A percentile compares a stretch with the other conserved stretches of the same genome.
phyloP scores from a whole-genome alignment of 108 stramenopile genomes.

The Cyclostephanos tholiformis region DNA sequence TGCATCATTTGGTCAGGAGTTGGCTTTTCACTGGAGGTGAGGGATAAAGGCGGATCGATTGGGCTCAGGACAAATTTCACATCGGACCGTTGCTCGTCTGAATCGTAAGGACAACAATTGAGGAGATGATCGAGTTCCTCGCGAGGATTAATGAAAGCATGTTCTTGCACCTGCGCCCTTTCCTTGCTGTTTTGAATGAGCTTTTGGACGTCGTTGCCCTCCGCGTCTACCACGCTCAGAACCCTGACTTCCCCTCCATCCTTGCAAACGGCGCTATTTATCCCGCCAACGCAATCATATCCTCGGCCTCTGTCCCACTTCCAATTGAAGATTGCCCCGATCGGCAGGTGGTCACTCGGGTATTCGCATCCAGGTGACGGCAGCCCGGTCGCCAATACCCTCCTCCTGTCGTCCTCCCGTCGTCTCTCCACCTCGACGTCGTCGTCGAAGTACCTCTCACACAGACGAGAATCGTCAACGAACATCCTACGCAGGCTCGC shows the following conservation, averaged over 20 bases:
- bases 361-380: constrained; percentile 36
- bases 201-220: constrained; percentile 30
- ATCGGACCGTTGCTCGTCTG: constrained; percentile 34
- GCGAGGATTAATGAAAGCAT: constrained; percentile 27
- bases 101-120: constrained; percentile 48
- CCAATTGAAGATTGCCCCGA: constrained; percentile 55
- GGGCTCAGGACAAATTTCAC: constrained; percentile 37
- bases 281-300: not conserved
- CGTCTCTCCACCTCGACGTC: constrained; percentile 22
- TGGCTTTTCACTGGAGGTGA: constrained; percentile 23
- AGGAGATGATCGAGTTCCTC: constrained; percentile 51
- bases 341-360: constrained; percentile 56
- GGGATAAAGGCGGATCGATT: constrained; percentile 29
- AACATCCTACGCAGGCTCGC: constrained; percentile 44
- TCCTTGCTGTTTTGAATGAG: constrained; percentile 12
- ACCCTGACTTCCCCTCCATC: constrained; percentile 4
- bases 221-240: constrained; percentile 25
- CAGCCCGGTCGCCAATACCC: constrained; percentile 44
- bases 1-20: constrained; percentile 45
- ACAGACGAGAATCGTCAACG: constrained; percentile 26
- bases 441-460: constrained; percentile 27
- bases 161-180: constrained; percentile 17
- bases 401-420: constrained; percentile 25
- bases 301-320: constrained; percentile 18
- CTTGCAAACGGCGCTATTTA: not conserved